Evolutionary conservation across 2,329 filamentous ascomycete species (phyloP).

Genomic region (Botryotinia narcissicola): DNA sequence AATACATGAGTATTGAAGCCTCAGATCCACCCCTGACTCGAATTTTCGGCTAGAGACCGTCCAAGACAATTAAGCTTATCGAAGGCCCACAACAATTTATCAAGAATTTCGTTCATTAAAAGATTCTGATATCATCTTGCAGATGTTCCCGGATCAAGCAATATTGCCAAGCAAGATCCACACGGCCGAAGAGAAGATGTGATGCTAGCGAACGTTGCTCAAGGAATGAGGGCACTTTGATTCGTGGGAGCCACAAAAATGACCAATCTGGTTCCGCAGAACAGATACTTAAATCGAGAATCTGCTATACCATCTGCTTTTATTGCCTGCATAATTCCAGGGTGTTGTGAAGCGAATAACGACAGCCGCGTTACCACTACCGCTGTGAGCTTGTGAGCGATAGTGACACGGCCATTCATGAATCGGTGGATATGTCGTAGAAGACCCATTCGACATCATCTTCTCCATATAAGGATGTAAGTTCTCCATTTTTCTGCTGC

Average conservation of each 20-base stretch:
- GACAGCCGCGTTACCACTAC: neutral
- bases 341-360: neutral
- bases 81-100: conserved; percentile 14
- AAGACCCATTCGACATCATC: neutral
- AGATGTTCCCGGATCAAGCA: conserved; percentile 8
- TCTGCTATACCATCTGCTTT: neutral
- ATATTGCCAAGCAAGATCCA: conserved; percentile 7
- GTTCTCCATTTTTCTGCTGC: neutral
- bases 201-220: neutral
- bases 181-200: neutral
- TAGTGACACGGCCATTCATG: conserved; percentile 1
- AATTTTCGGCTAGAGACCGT: neutral
- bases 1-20: neutral
- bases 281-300: neutral
- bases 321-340: neutral
- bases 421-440: neutral
- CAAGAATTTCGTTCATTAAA: conserved; percentile 1
- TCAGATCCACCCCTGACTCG: conserved; percentile 2
- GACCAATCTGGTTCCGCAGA: neutral
- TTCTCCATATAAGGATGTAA: neutral
- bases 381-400: neutral
- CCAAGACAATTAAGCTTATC: conserved; percentile 16
- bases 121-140: conserved; percentile 22
- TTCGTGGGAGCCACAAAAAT: conserved; percentile 12
- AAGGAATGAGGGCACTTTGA: neutral